These are phyloP conservation scores for Leishmania tropica DNA, from an alignment of 208 protist genomes.

Conservation along the genomic window DNA sequence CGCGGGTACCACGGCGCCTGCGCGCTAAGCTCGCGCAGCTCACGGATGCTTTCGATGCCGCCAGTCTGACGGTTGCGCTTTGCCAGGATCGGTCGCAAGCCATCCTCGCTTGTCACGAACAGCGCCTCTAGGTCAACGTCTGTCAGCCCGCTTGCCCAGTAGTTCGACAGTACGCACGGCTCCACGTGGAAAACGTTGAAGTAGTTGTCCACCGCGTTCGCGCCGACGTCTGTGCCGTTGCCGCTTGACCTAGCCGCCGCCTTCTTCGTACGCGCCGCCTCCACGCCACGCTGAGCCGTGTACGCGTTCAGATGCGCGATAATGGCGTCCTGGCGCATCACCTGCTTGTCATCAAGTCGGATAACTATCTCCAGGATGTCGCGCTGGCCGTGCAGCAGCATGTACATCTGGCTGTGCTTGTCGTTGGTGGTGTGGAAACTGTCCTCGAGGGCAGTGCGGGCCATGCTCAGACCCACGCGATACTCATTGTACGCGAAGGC, in stretches of 20 bases:
- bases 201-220: conserved; percentile 44
- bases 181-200: conserved; percentile 81
- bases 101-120: conserved; percentile 65
- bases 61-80: conserved; percentile 69
- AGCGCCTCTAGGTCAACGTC: conserved; percentile 73
- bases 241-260: background rate
- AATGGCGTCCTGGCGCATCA: conserved; percentile 69
- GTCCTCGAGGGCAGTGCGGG: conserved; percentile 56
- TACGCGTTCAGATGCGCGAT: conserved; percentile 67
- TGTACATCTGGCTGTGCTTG: conserved; percentile 79
- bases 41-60: conserved; percentile 67
- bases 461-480: conserved; percentile 74
- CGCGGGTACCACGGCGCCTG: conserved; percentile 44
- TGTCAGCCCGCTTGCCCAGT: conserved; percentile 68
- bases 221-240: conserved; percentile 10
- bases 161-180: conserved; percentile 78
- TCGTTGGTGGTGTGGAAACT: conserved; percentile 54
- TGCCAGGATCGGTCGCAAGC: conserved; percentile 63
- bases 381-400: conserved; percentile 73
- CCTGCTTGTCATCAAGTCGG: conserved; percentile 68
- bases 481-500: conserved; percentile 74
- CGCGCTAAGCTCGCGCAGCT: conserved; percentile 64
- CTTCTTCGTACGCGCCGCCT: conserved; percentile 38
- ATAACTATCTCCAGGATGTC: conserved; percentile 83
- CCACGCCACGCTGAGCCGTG: conserved; percentile 50